A percentile compares a stretch with the other conserved stretches of the same genome.
Conservation (phyloP, 345 rosid genomes). For the Mangifera indica region DNA sequence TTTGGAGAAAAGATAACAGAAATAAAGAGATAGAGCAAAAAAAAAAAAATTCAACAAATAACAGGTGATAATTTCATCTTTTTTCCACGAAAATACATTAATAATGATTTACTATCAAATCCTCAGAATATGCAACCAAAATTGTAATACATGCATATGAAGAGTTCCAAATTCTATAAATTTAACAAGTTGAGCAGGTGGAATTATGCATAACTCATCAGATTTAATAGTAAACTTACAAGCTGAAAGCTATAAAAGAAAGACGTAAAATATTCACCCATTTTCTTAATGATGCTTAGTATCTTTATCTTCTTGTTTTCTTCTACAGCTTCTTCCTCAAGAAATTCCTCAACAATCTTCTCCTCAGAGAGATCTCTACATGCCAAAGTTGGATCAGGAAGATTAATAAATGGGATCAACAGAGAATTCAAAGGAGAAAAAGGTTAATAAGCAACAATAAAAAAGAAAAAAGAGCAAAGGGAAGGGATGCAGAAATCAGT, state of each 20-base stretch:
- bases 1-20: neutral
- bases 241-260: neutral
- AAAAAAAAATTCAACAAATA: neutral
- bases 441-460: neutral
- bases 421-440: neutral
- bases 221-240: neutral
- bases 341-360: constrained; percentile 70
- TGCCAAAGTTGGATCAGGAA: constrained; percentile 3
- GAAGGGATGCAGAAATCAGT: neutral
- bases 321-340: constrained; percentile 61
- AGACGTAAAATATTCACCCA: constrained; percentile 49
- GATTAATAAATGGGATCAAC: neutral
- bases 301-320: constrained; percentile 64
- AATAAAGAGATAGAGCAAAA: neutral
- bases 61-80: neutral
- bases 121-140: neutral
- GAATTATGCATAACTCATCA: neutral
- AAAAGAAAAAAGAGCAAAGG: neutral
- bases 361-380: constrained; percentile 66
- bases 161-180: neutral
- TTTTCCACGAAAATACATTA: neutral
- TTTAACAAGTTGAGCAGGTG: neutral
- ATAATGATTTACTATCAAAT: neutral
- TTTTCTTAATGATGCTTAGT: constrained; percentile 56
- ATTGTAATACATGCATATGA: neutral